Conservation (phyloP, 108 stramenopile species). For the Cyclotella choctawhatcheeana region DNA sequence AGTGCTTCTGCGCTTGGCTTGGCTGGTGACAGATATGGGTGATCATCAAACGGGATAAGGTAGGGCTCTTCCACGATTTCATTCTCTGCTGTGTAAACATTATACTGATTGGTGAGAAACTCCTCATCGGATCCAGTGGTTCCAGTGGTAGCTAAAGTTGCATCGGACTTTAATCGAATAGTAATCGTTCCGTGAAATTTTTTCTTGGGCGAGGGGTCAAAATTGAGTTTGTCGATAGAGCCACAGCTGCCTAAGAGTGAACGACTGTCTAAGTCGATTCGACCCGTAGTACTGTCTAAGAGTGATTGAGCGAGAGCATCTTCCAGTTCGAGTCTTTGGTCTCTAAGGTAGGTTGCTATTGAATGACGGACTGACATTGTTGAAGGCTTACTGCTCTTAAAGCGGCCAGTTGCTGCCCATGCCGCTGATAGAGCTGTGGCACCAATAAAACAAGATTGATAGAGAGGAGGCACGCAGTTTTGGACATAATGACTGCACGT, state of each 20-base stretch:
- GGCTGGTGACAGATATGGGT: constrained; percentile 4
- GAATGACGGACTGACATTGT: constrained; percentile 1
- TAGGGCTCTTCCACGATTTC: background rate
- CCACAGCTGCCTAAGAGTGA: background rate
- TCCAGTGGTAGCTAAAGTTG: background rate
- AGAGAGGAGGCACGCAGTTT: too few relatives aligned
- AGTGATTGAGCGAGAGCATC: background rate
- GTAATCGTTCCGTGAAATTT: too few relatives aligned
- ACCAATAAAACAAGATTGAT: too few relatives aligned
- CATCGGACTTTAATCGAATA: background rate
- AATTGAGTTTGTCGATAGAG: too few relatives aligned
- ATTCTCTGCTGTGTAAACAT: background rate
- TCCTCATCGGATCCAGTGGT: background rate
- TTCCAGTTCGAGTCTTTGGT: background rate
- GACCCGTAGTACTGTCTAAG: background rate
- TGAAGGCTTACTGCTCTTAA: too few relatives aligned
- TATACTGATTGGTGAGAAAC: background rate
- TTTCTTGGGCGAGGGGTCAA: background rate
- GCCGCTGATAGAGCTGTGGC: too few relatives aligned
- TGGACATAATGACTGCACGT: too few relatives aligned
- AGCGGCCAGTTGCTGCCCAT: too few relatives aligned
- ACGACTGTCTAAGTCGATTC: background rate
- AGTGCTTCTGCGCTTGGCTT: background rate
- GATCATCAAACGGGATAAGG: background rate
- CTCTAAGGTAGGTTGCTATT: background rate